Evolutionary conservation across 2,329 filamentous ascomycete genomes (phyloP).

Genomic region (Endoconidiophora polonica): DNA sequence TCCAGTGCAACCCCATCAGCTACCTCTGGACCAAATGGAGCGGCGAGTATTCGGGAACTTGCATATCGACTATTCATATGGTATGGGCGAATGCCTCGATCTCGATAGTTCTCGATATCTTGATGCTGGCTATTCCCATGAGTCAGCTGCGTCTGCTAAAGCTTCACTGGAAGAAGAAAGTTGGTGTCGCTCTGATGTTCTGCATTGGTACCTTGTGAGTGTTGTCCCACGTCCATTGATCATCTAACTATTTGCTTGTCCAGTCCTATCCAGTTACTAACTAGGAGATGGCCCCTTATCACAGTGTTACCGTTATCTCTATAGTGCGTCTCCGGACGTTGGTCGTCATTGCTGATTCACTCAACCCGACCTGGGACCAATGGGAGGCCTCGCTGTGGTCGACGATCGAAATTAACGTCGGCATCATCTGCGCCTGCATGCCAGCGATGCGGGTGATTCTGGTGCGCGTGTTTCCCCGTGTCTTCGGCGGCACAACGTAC

Average conservation of each 20-base stretch:
- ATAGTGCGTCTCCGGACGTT: constrained; percentile 19
- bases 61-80: constrained; percentile 28
- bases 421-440: constrained; percentile 21
- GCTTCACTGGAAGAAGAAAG: constrained; percentile 27
- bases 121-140: constrained; percentile 31
- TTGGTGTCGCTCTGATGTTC: constrained; percentile 28
- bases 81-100: constrained; percentile 30
- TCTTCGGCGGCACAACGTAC: constrained; percentile 18
- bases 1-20: constrained; percentile 30
- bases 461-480: constrained; percentile 19
- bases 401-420: constrained; percentile 20
- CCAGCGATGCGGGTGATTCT: constrained; percentile 19
- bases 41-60: constrained; percentile 26
- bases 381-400: constrained; percentile 19
- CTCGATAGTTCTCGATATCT: constrained; percentile 31
- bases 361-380: constrained; percentile 19
- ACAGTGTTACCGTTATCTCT: constrained; percentile 19
- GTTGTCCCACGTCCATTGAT: not conserved
- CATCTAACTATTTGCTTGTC: not conserved
- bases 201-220: constrained; percentile 24
- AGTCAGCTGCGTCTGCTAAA: constrained; percentile 23
- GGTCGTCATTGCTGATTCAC: constrained; percentile 17
- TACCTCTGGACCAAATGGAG: constrained; percentile 37
- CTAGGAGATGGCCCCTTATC: constrained; percentile 5
- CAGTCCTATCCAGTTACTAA: not conserved